Evolutionary conservation across 768 basidiomycete genomes (phyloP), one percentile per base, ranked within the genome.

Genomic region (Kwoniella dejecticola): DNA sequence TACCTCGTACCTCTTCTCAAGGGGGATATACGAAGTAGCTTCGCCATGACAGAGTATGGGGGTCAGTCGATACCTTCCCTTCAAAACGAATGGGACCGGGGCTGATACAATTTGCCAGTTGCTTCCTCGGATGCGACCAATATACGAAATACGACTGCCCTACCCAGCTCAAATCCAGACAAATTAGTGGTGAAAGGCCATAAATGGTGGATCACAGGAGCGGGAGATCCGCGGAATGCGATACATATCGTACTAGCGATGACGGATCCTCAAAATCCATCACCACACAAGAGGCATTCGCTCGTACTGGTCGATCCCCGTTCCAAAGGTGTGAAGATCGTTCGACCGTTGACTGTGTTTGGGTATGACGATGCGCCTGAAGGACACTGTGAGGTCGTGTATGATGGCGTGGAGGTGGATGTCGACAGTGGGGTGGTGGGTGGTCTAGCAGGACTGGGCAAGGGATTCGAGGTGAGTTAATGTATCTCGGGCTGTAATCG

Each of bases 171-270:
- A 36, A 36, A 36, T 72, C 90, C 91, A 33, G 81, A 89, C 70
- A 38, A 46, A n/a, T 90, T 98, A 64, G 87, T 95, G 65, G 87
- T 99, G 63, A 94, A 89, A 71, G 96, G 94, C 0, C 76, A 93
- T 80, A 99, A 99, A 84, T 98, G 95, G 75, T 98, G 90, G 89
- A 98, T 98, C 77, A 93, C 91, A 27, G 94, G 94, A 50, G 95
- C 94, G 6, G 93, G 93, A 17, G 93, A 98, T 78, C 92, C 92
- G 45, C 84, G 94, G 63, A 89, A 88, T 63, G 86, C 85, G 59
- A 68, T 98, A 11, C 95, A 99, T 75, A 86, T 99, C 50, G 90
- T 98, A 41, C 88, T 99, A 83, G 95, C 69, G 27, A 60, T 75
- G 15, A 92, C 90, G 64, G 92, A 97, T 79, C 88, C 94, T 6